Conservation (phyloP, 768 basidiomycete genomes). For the Suillus brevipes region DNA sequence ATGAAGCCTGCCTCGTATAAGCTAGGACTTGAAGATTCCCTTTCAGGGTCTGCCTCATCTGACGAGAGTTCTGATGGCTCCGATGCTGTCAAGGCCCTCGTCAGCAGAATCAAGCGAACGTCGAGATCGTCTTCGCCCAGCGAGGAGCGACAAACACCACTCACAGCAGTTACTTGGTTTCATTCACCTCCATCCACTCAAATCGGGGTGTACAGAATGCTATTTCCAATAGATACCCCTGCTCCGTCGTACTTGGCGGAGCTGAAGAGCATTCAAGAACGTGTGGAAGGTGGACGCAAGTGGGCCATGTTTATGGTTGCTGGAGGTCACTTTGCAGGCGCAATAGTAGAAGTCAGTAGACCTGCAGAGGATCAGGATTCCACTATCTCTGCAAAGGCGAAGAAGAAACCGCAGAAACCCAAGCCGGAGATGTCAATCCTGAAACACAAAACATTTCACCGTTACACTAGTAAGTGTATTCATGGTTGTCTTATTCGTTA, state of each 20-base stretch:
- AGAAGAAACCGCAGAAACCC: slow-evolving; percentile 60
- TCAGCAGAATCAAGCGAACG: slow-evolving; percentile 56
- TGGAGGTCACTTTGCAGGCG: slow-evolving; percentile 97
- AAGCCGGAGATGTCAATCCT: slow-evolving; percentile 82
- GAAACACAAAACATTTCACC: slow-evolving; percentile 93
- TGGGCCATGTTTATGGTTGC: slow-evolving; percentile 98
- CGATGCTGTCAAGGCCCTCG: slow-evolving; percentile 64
- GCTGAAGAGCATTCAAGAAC: slow-evolving; percentile 64
- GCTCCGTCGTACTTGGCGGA: slow-evolving; percentile 54
- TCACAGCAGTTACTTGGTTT: slow-evolving; percentile 87
- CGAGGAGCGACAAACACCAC: slow-evolving; percentile 39
- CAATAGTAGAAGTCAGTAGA: slow-evolving; percentile 72
- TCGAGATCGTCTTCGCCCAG: slow-evolving; percentile 50
- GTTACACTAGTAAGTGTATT: slow-evolving; percentile 87
- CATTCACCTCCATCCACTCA: slow-evolving; percentile 86
- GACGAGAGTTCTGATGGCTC: slow-evolving; percentile 58
- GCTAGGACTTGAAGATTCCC: slow-evolving; percentile 77
- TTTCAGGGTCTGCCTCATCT: slow-evolving; percentile 89
- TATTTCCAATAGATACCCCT: slow-evolving; percentile 57
- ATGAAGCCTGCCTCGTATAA: not conserved
- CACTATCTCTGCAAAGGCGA: slow-evolving; percentile 40
- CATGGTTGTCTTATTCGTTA: not conserved
- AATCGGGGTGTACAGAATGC: slow-evolving; percentile 79
- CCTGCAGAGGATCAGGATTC: slow-evolving; percentile 43
- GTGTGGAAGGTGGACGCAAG: slow-evolving; percentile 56